phyloP scores from a whole-genome alignment of 306 rosid species.

The Quercus wislizeni region DNA sequence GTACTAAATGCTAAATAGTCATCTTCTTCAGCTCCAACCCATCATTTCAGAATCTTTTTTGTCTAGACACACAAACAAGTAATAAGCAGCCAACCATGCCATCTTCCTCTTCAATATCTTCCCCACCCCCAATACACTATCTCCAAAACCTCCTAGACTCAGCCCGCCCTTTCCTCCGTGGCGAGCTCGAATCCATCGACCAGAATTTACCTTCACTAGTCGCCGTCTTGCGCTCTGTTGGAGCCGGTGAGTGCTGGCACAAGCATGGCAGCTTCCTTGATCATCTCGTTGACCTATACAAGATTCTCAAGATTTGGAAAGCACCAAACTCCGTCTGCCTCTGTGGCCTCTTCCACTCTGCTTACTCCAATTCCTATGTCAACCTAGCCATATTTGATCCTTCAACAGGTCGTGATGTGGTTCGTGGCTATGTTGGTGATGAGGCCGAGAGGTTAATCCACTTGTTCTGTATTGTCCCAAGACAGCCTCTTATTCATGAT shows the following conservation, averaged over 20 bases:
- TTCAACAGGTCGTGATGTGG: slow-evolving; percentile 68
- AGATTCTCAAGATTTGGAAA: slow-evolving; percentile 76
- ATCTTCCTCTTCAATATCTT: slow-evolving; percentile 5
- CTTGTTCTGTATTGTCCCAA: slow-evolving; percentile 71
- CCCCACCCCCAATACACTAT: not conserved
- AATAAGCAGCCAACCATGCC: slow-evolving; percentile 7
- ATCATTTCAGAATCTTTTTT: no score
- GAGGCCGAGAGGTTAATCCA: slow-evolving; percentile 69
- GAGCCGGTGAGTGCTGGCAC: slow-evolving; percentile 97
- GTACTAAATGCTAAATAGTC: no score
- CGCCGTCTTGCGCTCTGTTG: slow-evolving; percentile 55
- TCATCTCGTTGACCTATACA: slow-evolving; percentile 62
- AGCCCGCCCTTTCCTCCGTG: slow-evolving; percentile 78
- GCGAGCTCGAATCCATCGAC: slow-evolving; percentile 56
- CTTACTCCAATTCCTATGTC: slow-evolving; percentile 88
- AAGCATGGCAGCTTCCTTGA: slow-evolving; percentile 89
- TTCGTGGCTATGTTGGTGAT: slow-evolving; percentile 54
- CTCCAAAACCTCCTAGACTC: slow-evolving; percentile 43
- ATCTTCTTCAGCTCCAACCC: no score
- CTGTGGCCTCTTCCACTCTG: slow-evolving; percentile 90
- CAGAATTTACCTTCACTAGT: slow-evolving; percentile 47
- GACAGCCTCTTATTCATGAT: slow-evolving; percentile 77
- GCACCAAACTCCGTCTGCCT: slow-evolving; percentile 52
- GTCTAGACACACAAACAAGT: no score
- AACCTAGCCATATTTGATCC: slow-evolving; percentile 90